Evolutionary conservation across 2,329 filamentous ascomycete genomes (phyloP).

Genomic region (Colletotrichum filicis): DNA sequence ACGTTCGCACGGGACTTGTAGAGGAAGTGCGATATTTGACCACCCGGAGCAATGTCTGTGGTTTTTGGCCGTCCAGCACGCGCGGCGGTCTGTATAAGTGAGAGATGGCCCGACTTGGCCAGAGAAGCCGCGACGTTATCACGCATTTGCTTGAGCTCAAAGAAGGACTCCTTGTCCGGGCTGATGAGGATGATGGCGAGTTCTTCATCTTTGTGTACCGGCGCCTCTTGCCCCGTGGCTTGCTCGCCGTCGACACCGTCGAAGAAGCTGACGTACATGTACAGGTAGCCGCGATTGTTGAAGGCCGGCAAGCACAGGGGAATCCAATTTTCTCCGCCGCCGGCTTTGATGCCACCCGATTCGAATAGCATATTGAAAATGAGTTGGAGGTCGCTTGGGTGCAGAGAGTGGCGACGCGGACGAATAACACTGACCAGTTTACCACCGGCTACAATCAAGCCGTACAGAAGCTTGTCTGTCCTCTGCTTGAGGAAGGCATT

Average conservation of each 20-base stretch:
- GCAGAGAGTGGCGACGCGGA: conserved; percentile 93
- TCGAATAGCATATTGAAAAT: conserved; percentile 99
- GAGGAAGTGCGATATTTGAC: conserved; percentile 87
- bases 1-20: conserved; percentile 97
- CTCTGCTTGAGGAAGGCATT: conserved; percentile 84
- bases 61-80: conserved; percentile 76
- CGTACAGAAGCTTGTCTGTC: conserved; percentile 85
- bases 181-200: conserved; percentile 95
- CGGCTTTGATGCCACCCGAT: conserved; percentile 89
- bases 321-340: conserved; percentile 95
- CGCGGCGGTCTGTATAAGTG: conserved; percentile 78
- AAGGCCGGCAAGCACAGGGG: conserved; percentile 95
- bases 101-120: conserved; percentile 78
- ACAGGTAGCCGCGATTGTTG: conserved; percentile 95
- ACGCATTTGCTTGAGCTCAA: conserved; percentile 81
- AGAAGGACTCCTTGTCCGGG: conserved; percentile 93
- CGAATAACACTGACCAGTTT: conserved; percentile 94
- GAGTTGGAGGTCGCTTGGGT: conserved; percentile 93
- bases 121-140: conserved; percentile 75
- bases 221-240: conserved; percentile 50
- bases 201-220: conserved; percentile 77
- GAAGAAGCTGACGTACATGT: conserved; percentile 99
- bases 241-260: conserved; percentile 64
- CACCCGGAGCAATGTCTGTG: conserved; percentile 82
- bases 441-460: conserved; percentile 91